Evolutionary conservation across 164 flowering plant species (phyloP), one percentile per base, ranked within the genome.

Genomic region (Nymphaea colorata): DNA sequence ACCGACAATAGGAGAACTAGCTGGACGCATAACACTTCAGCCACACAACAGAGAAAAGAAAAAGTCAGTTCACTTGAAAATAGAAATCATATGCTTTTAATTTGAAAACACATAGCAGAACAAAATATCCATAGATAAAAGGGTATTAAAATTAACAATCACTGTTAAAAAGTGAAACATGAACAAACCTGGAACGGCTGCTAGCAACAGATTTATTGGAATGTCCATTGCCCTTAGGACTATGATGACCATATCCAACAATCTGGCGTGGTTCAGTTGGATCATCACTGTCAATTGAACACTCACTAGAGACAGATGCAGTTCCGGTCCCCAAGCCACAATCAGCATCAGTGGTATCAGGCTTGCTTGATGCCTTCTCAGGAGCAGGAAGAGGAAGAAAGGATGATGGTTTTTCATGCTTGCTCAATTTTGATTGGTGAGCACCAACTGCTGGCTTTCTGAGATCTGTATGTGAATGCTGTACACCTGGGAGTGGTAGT

Each of bases 231-330:
- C 57, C 86, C 44, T 69, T 79, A 43, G 95, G 97, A 69, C 91
- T 91, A 65, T 75, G 88, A 61, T 69, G 82, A 65, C 76, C 18
- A 12, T 8, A 12, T 3, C 64, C 64, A 61, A 61, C 12, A 4
- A 8, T 10, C 11, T 61, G 64, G 17, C 4, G 78, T 42, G 91
- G 85, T 66, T 89, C 94, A 42, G 73, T 55, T 47, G 80, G 85
- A 75, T 95, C 96, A 65, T 90, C 98, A 78, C 94, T 87, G 63
- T 85, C 96, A 64, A 64, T 74, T 4, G 93, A 88, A 72, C 84
- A 68, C 57, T 72, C 86, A 74, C 96, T 83, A 61, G 87, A 90
- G 70, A 90, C 78, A 53, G 96, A 87, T 71, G 88, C 92, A 76
- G 83, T 79, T 4, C 74, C 92, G 74, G 83, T 79, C 5, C 74